Base-by-base conservation (phyloP, 495 filamentous ascomycete species). In the Penicillium maclennaniae region DNA sequence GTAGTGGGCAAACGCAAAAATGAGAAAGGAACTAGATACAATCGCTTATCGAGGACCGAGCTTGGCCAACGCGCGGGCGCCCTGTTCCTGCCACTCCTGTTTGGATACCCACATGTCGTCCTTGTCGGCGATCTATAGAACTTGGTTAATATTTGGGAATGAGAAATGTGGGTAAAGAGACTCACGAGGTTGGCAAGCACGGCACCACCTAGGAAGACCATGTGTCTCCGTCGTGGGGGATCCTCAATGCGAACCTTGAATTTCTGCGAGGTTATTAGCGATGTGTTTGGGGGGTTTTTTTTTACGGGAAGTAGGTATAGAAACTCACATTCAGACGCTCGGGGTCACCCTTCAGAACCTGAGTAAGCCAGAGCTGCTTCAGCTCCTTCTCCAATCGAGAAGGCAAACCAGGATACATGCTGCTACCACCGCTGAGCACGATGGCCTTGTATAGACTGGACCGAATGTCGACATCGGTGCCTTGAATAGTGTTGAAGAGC, bases 231-330 rank as follows among this genome's bases (percentile, higher is more conserved):
- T 73, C 93, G 82, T 16, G 93, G 93, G 42, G 93, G 95, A 67
- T 99, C 93, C 65, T 99, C 95, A 71, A 99, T 97, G 67, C 93
- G 84, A 36, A 97, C 91, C 81, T 97, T 97, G 81, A 99, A 97
- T 85, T 97, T 99, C 85, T 88, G 63, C 47, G 55, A 47, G 12
- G 43, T 31, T 15, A 45, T 74, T 62, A 71, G 65, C 28, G 51
- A 4, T 45, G 12, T 23, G 28, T 9, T n/a, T 7, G 12, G 10
- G 19, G 7, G 17, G 7, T 27, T 8, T 21, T n/a, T n/a, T n/a
- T n/a, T n/a, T n/a, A n/a, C n/a, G n/a, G n/a, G n/a, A n/a, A n/a
- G n/a, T n/a, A n/a, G n/a, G n/a, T n/a, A n/a, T n/a, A 6, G 0
- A 12, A 51, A 74, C 83, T 58, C 70, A 87, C 85, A 72, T 83